These are phyloP conservation scores for Schrenkiella parvula DNA, from an alignment of 345 rosid genomes.

Conservation along the genomic window DNA sequence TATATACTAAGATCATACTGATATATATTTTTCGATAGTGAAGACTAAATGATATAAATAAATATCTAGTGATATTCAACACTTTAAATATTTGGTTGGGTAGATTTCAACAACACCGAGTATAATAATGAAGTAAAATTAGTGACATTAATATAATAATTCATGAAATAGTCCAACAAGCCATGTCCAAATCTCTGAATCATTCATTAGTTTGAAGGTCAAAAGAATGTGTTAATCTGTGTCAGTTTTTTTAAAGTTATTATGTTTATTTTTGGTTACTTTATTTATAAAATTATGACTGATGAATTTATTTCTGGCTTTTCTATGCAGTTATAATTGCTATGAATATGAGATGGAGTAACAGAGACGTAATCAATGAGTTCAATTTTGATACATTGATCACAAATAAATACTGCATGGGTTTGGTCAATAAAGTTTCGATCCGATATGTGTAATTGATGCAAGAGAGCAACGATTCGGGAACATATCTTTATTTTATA, in stretches of 20 bases:
- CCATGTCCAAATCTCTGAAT: slow-evolving; percentile 17
- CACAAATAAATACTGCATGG: not conserved
- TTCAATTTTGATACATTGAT: not conserved
- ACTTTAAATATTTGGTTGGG: not conserved
- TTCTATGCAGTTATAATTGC: not conserved
- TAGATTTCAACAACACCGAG: not conserved
- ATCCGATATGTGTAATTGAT: not conserved
- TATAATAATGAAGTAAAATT: not conserved
- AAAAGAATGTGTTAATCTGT: not conserved
- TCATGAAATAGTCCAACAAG: not conserved
- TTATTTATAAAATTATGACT: too few relatives aligned
- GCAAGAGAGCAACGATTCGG: too few relatives aligned
- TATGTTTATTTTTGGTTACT: too few relatives aligned
- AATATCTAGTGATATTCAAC: slow-evolving; percentile 10
- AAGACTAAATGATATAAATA: not conserved
- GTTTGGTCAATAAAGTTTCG: not conserved
- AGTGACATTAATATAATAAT: not conserved
- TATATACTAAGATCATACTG: too few relatives aligned
- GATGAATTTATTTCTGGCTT: not conserved
- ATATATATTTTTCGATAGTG: too few relatives aligned
- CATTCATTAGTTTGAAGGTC: slow-evolving; percentile 8
- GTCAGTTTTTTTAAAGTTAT: too few relatives aligned
- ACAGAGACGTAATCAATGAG: not conserved
- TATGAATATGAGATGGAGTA: not conserved
- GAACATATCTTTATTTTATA: too few relatives aligned